These are phyloP conservation scores for Trypanosomatidae sp. DNA, from an alignment of 208 protist genomes.

Conservation along the genomic window DNA sequence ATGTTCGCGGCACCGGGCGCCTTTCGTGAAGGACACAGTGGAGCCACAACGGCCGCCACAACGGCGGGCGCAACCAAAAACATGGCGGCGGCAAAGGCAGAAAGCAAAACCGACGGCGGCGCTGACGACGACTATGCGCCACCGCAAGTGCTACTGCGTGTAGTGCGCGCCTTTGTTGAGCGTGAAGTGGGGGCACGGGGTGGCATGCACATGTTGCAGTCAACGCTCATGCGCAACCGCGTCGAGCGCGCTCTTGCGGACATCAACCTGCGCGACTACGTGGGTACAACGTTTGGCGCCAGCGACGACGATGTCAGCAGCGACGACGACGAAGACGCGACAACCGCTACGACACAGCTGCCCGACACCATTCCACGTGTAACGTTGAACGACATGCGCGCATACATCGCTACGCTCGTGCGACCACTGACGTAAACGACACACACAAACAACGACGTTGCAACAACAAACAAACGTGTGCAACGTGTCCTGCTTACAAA, in stretches of 20 bases:
- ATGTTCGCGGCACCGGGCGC: not conserved
- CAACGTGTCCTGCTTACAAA: too few species aligned
- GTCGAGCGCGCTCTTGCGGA: slow-evolving; percentile 42
- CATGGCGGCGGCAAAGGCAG: slow-evolving; percentile 4
- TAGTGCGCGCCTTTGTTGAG: slow-evolving; percentile 44
- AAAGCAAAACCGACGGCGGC: not conserved
- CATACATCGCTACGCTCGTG: too few species aligned
- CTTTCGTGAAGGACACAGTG: not conserved
- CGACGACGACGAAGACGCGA: not conserved
- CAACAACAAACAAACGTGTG: too few species aligned
- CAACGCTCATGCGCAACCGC: slow-evolving; percentile 38
- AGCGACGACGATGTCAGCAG: slow-evolving; percentile 10
- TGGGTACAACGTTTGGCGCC: slow-evolving; percentile 13
- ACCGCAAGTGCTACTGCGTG: slow-evolving; percentile 25
- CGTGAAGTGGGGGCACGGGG: slow-evolving; percentile 31
- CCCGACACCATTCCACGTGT: not conserved
- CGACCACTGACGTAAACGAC: too few species aligned
- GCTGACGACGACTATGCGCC: too few species aligned
- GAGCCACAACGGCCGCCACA: not conserved
- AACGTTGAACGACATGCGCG: not conserved
- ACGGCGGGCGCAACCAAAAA: slow-evolving; percentile 4
- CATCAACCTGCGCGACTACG: slow-evolving; percentile 42
- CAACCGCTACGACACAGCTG: not conserved
- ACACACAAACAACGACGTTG: too few species aligned
- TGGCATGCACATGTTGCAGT: slow-evolving; percentile 37